Conservation (phyloP, 164 flowering plant species). For the Aristolochia fimbriata region DNA sequence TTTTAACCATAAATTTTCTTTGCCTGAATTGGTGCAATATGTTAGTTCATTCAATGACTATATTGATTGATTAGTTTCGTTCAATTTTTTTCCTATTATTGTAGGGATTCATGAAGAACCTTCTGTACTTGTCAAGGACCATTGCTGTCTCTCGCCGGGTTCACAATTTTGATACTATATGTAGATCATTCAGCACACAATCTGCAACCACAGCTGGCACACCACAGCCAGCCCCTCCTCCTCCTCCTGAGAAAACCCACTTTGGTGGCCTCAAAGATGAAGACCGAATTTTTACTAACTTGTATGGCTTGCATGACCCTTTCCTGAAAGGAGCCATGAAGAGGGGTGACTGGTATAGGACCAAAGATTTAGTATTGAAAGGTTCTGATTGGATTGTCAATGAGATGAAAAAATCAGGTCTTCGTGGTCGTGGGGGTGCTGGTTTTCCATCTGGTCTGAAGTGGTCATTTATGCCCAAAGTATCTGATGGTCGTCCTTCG, state of each 20-base stretch:
- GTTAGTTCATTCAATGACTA: too few species aligned
- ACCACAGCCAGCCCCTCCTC: conserved; percentile 92
- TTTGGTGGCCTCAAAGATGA: conserved; percentile 96
- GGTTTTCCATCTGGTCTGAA: conserved; percentile 98
- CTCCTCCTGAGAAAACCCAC: conserved; percentile 93
- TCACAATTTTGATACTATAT: conserved; percentile 27
- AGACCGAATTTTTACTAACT: conserved; percentile 90
- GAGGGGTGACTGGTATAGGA: conserved; percentile 88
- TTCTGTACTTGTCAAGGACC: conserved; percentile 44
- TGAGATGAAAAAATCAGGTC: conserved; percentile 94
- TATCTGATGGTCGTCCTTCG: conserved; percentile 93
- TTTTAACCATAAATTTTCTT: too few species aligned
- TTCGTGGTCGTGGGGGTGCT: conserved; percentile 98
- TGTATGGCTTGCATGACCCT: conserved; percentile 86
- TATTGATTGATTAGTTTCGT: too few species aligned
- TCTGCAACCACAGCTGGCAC: conserved; percentile 50
- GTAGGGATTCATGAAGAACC: conserved; percentile 59
- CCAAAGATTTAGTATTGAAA: conserved; percentile 84
- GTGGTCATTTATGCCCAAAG: conserved; percentile 98
- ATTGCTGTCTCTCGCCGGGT: conserved; percentile 18
- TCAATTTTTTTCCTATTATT: background rate
- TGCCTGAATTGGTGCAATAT: too few species aligned
- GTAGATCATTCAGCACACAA: conserved; percentile 65
- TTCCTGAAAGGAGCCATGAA: conserved; percentile 97
- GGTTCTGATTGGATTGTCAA: conserved; percentile 96